A percentile compares a stretch with the other conserved stretches of the same genome.
These are phyloP conservation scores for Colletotrichum zoysiae DNA, from an alignment of 2,329 filamentous ascomycete genomes.

Conservation along the genomic window DNA sequence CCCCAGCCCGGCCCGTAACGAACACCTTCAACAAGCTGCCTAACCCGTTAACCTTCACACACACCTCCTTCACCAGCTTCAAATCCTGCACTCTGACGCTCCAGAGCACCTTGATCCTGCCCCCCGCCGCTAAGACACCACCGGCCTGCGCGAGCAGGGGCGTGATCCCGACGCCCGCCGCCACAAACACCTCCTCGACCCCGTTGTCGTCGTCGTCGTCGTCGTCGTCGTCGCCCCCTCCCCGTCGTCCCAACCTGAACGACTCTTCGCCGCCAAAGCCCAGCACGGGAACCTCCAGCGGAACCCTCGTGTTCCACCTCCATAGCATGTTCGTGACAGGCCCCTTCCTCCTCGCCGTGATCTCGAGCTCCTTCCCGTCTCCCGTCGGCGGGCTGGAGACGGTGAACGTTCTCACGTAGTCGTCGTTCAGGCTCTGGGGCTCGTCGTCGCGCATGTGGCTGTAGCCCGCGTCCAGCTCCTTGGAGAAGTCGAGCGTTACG, in stretches of 20 bases:
- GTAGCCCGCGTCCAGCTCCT: constrained; percentile 79
- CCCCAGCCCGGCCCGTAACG: constrained; percentile 65
- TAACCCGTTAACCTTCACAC: constrained; percentile 66
- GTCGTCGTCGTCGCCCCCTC: constrained; percentile 29
- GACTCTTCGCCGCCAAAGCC: constrained; percentile 77
- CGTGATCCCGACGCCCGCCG: constrained; percentile 86
- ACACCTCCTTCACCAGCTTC: constrained; percentile 69
- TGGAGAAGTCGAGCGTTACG: constrained; percentile 78
- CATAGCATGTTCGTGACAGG: constrained; percentile 76
- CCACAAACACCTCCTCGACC: constrained; percentile 70
- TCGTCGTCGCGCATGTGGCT: constrained; percentile 88
- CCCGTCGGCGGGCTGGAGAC: constrained; percentile 72
- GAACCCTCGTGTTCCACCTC: constrained; percentile 63
- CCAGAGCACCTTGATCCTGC: constrained; percentile 74
- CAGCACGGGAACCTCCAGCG: constrained; percentile 74
- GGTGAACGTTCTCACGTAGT: constrained; percentile 87
- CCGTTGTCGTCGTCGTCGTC: too few species aligned
- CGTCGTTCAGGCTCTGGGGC: constrained; percentile 84
- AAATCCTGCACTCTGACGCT: constrained; percentile 73
- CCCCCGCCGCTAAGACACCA: constrained; percentile 55
- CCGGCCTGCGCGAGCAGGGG: constrained; percentile 79
- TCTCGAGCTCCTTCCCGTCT: constrained; percentile 64
- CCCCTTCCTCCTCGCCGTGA: constrained; percentile 79
- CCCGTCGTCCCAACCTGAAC: constrained; percentile 49
- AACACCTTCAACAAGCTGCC: constrained; percentile 69